Percentiles rank a stretch among this genome's conserved stretches.
Conservation (phyloP, 2,329 filamentous ascomycete species). For the Xylaria sp. region DNA sequence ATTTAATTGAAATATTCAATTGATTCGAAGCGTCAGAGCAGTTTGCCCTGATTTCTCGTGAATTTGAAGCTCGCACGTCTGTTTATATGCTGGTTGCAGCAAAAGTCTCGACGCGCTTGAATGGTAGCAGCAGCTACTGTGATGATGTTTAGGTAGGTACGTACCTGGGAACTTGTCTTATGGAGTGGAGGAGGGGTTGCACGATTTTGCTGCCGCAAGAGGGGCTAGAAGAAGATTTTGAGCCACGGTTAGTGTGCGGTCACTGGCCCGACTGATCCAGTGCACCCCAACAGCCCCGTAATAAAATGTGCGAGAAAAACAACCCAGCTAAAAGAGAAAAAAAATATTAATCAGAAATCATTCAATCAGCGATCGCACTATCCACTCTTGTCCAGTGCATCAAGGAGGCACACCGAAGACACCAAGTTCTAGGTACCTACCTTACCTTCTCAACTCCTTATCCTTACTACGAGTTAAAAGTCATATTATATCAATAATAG, state of each 20-base stretch:
- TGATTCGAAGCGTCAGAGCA: too few species aligned
- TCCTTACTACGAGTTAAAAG: background rate
- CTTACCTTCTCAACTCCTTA: background rate
- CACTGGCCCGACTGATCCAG: slow-evolving; percentile 18
- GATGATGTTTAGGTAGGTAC: background rate
- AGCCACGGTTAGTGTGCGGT: slow-evolving; percentile 15
- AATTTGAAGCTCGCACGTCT: background rate
- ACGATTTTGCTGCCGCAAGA: slow-evolving; percentile 22
- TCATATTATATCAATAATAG: too few species aligned
- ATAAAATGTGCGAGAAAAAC: slow-evolving; percentile 17
- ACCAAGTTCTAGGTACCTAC: slow-evolving; percentile 3
- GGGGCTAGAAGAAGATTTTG: slow-evolving; percentile 32
- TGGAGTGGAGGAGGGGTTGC: slow-evolving; percentile 23
- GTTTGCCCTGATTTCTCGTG: background rate
- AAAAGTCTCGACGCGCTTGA: background rate
- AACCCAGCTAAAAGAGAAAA: background rate
- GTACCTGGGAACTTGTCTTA: slow-evolving; percentile 20
- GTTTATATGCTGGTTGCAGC: background rate
- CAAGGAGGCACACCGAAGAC: slow-evolving; percentile 2
- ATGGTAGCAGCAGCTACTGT: background rate
- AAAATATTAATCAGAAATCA: slow-evolving; percentile 12
- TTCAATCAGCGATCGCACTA: slow-evolving; percentile 33
- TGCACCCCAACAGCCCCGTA: slow-evolving; percentile 30
- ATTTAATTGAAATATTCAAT: background rate
- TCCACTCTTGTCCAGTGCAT: slow-evolving; percentile 6